Percentiles rank a stretch among this genome's conserved stretches.
These are phyloP conservation scores for Zasmidium angulare DNA, from an alignment of 2,329 filamentous ascomycete genomes.

Conservation along the genomic window DNA sequence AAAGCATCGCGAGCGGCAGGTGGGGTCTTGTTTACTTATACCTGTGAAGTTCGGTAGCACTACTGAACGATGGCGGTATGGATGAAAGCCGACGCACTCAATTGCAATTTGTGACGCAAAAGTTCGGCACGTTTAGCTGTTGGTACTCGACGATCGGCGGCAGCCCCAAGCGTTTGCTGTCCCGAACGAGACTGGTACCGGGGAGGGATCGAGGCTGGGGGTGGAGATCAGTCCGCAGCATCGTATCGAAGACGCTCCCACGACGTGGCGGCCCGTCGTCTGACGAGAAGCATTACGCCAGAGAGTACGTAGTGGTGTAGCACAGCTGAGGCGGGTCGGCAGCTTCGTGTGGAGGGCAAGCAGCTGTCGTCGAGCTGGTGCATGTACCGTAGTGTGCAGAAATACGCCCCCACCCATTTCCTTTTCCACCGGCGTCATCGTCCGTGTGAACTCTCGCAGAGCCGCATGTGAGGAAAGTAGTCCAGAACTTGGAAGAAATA, in stretches of 20 bases:
- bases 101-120: background rate
- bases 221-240: background rate
- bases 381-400: background rate
- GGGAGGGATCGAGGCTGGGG: background rate
- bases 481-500: background rate
- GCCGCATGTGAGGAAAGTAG: background rate
- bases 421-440: constrained; percentile 9
- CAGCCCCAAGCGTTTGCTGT: background rate
- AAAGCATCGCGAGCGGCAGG: background rate
- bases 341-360: background rate
- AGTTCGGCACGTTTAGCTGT: background rate
- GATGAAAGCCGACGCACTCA: background rate
- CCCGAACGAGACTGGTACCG: background rate
- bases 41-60: background rate
- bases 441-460: constrained; percentile 3
- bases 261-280: background rate
- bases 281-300: background rate
- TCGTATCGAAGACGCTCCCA: background rate
- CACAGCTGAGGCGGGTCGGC: background rate
- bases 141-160: background rate
- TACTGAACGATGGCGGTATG: background rate
- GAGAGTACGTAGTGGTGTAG: background rate
- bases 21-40: background rate
- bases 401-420: constrained; percentile 7
- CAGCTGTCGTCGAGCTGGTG: background rate